phyloP scores from a whole-genome alignment of 2,329 filamentous ascomycete genomes.

The Penicillium capsulatum region DNA sequence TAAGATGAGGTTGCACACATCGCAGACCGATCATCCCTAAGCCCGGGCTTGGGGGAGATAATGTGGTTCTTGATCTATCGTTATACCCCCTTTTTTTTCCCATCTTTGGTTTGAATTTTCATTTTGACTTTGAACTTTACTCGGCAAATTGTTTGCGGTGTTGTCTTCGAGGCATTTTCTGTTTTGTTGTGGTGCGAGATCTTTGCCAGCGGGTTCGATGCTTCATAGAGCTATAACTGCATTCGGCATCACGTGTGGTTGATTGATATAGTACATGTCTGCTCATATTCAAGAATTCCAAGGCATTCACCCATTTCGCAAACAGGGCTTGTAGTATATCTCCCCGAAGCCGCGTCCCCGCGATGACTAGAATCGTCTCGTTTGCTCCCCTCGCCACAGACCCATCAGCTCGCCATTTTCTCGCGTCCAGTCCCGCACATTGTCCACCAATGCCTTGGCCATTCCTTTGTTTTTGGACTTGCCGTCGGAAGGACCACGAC shows the following conservation, averaged over 20 bases:
- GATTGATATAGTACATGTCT: constrained; percentile 5
- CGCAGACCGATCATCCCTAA: constrained; percentile 5
- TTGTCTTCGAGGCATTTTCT: no score
- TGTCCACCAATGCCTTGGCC: constrained; percentile 61
- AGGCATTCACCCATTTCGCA: no score
- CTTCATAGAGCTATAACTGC: no score
- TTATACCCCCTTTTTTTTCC: constrained; percentile 16
- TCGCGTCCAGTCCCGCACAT: constrained; percentile 56
- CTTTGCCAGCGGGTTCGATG: no score
- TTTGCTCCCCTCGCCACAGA: constrained; percentile 57
- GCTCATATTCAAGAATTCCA: no score
- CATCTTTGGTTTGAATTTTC: no score
- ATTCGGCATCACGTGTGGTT: no score
- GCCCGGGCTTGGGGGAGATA: constrained; percentile 10
- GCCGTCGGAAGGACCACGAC: constrained; percentile 26
- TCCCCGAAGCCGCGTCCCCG: not conserved
- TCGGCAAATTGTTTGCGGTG: no score
- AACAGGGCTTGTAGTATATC: no score
- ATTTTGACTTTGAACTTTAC: no score
- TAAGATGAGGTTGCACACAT: constrained; percentile 16
- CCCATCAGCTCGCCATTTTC: constrained; percentile 62
- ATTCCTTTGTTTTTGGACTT: constrained; percentile 54
- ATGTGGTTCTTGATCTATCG: constrained; percentile 12
- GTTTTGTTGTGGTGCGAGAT: no score
- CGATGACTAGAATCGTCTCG: constrained; percentile 41